These are phyloP conservation scores for Claviceps capensis DNA, from an alignment of 2,329 filamentous ascomycete genomes.

Conservation along the genomic window DNA sequence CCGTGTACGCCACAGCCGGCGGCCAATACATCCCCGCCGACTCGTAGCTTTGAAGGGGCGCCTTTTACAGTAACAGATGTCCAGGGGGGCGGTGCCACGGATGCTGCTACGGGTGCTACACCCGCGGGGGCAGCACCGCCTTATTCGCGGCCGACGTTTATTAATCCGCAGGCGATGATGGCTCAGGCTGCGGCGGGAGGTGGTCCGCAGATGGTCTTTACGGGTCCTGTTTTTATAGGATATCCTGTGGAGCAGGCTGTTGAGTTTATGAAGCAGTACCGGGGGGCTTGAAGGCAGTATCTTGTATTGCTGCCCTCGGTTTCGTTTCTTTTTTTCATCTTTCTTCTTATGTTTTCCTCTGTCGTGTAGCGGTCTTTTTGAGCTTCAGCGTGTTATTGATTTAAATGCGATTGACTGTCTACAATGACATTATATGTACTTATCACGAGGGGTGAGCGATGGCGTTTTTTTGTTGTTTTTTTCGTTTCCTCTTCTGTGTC, in stretches of 20 bases:
- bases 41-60: constrained; percentile 6
- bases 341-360: not conserved
- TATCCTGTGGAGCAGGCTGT: constrained; percentile 78
- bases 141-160: constrained; percentile 33
- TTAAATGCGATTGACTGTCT: not conserved
- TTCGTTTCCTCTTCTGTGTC: not conserved
- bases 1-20: constrained; percentile 7
- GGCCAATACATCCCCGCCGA: constrained; percentile 5
- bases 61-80: constrained; percentile 9
- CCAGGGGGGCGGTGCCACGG: constrained; percentile 6
- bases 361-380: not conserved
- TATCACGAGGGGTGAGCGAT: constrained; percentile 5
- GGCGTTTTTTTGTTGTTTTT: constrained; percentile 1
- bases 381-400: constrained; percentile 1
- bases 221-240: constrained; percentile 86
- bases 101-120: not conserved
- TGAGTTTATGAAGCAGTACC: constrained; percentile 52
- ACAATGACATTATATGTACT: not conserved
- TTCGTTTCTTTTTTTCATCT: not conserved
- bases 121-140: constrained; percentile 6
- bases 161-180: constrained; percentile 29
- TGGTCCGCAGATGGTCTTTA: constrained; percentile 67
- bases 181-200: constrained; percentile 17
- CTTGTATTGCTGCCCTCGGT: not conserved
- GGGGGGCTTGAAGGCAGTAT: constrained; percentile 13